Base-by-base conservation (phyloP, 2,329 filamentous ascomycete genomes). In the Talaromyces funiculosus region DNA sequence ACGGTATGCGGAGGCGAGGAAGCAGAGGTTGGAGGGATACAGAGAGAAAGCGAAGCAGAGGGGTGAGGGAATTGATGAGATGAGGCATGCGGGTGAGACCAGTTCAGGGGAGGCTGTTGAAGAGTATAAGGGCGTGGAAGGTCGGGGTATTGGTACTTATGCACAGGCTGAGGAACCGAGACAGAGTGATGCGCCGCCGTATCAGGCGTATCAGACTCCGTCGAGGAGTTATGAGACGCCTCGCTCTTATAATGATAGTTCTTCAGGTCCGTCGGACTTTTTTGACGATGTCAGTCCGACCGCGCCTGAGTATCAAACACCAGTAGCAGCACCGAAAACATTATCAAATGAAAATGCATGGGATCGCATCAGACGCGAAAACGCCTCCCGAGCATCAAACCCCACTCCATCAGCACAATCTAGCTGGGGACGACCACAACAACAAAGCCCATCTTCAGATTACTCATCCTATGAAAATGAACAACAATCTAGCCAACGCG, bases 271-370 rank as follows among this genome's bases (percentile, higher is more conserved):
- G 18, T 62, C 37, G 9, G 61, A 35, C 45, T 73, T 75, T 66
- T 72, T 75, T 61, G 71, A 70, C 31, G 69, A 76, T 61, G 73
- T 73, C 3, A 75, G 72, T 53, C 73, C 74, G 12, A 70, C 69
- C 3, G 72, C 71, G 12, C 61, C 65, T 2, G 73, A 75, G 47
- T 71, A 74, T 62, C 63, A 68, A 24, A 59, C 10, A n/a, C 4
- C 65, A 16, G n/a, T 51, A 20, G 33, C 60, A 9, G 7, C 38
- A 29, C 22, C 51, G 18, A 33, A 9, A 42, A 16, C 42, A 60
- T 29, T 16, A 18, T 40, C 40, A 7, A 26, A 55, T 47, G 49
- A 64, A 16, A 73, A 72, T 63, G 68, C 71, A 24, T 77, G 75
- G 75, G 74, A 73, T 14, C 72, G 73, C 10, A 69, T 77, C 38